Base-by-base conservation (phyloP, 2,329 filamentous ascomycete species). In the Xylariales sp. region DNA sequence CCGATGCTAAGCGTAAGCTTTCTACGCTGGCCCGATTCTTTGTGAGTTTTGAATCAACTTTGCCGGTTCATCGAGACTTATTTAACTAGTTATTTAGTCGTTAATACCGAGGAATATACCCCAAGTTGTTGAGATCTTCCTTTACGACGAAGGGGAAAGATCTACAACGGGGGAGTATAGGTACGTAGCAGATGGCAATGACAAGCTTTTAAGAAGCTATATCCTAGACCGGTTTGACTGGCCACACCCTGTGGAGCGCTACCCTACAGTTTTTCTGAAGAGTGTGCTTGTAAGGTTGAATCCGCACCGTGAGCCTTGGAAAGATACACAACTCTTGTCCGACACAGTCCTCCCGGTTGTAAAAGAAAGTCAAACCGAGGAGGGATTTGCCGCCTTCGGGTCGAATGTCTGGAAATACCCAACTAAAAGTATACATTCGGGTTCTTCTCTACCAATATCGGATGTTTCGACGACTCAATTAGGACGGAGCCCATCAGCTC, bases 121-220 rank as follows among this genome's bases (percentile, higher is more conserved):
- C 1, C 30, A 62, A 62, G 18, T 70, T 1, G 23, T 68, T 39
- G 58, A 70, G 41, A 67, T 65, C 16, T 72, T 73, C 32, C 66
- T 76, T 3, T 69, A 73, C 23, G 64, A 61, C 10, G 74, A 76
- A 61, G 68, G 67, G 1, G 49, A 69, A 16, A 68, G 68, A 43
- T 52, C 66, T 1, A 5, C 10, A 2, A 56, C 39, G 12, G 72
- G 61, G 8, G 69, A 70, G 28, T 73, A 75, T 45, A 71, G 69
- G 23, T 72, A 69, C 32, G 23, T 75, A 18, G 62, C 30, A 3
- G 68, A 72, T 30, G 71, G 67, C 0, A 43, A 60, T 5, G 67
- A 52, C 12, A 8, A 43, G 0, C 49, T 61, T 23, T 59, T 74
- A 1, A 67, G 18, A 30, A 72, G 63, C 14, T 74, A 72, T 55